Base-by-base conservation (phyloP, 2,329 filamentous ascomycete genomes). In the Stemphylium lycopersici region DNA sequence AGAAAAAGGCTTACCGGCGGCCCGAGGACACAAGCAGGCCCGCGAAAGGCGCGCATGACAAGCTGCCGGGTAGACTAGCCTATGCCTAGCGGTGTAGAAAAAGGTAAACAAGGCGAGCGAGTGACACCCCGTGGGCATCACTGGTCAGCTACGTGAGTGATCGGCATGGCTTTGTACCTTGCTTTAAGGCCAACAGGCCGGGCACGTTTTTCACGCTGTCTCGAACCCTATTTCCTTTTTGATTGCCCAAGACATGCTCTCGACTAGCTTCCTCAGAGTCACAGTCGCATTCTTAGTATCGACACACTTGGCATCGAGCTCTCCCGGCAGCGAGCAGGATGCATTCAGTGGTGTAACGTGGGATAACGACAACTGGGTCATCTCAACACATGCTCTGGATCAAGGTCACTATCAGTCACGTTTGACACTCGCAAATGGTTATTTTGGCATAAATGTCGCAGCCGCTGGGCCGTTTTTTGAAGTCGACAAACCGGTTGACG, bases 391-490 rank as follows among this genome's bases (percentile, higher is more conserved):
- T 10, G 69, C 72, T 8, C 71, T 87, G 12, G 80, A 85, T 55
- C 81, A 81, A 72, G 83, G 84, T 26, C 79, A 85, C 62, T 85
- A 83, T 62, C 83, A 88, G 65, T 82, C 84, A 3, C 84, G 86
- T 38, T 79, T 84, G 48, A 70, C 71, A 8, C 67, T 75, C 16
- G 64, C 72, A 4, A 88, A 88, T 68, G 86, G 86, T 16, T 89
- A 89, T 60, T 69, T 88, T 5, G 86, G 86, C 7, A 85, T 87
- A 65, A 86, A 82, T 57, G 78, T 88, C 24, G 85, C 85, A 20
- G 81, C 84, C n/a, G 77, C 80, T 6, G 86, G 86, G 0, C 86
- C 85, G 0, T 76, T 88, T 67, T 87, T 87, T 66, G 85, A 87
- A 62, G 71, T 82, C 22, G 84, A 87, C 60, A 67, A 66, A 10